Evolutionary conservation across 352 stramenopile species (phyloP).

Genomic region (Phytophthora nicotianae): DNA sequence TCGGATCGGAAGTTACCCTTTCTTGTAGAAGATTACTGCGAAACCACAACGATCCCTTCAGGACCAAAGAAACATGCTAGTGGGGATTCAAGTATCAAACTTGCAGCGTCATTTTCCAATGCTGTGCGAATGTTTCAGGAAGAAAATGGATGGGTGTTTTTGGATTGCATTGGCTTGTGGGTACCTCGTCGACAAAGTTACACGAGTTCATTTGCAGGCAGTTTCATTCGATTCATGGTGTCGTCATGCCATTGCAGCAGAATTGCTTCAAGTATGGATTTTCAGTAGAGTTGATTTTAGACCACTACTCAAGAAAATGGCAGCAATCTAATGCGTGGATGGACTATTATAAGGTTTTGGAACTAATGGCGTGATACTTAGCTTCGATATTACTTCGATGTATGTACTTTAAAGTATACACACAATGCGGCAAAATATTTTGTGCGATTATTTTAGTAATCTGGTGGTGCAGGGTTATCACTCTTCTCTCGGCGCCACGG

Average conservation of each 20-base stretch:
- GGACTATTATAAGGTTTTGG: no score
- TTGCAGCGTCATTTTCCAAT: not conserved
- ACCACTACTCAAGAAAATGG: conserved; percentile 8
- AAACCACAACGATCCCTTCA: no score
- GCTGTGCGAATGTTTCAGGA: conserved; percentile 19
- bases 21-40: no score
- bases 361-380: no score
- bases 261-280: conserved; percentile 19
- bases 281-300: conserved; percentile 20
- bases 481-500: conserved; percentile 68
- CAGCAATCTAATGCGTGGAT: no score
- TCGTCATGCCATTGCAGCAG: conserved; percentile 2
- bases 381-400: not conserved
- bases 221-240: conserved; percentile 6
- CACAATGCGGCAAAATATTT: not conserved
- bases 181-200: conserved; percentile 12
- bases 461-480: conserved; percentile 37
- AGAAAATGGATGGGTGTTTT: conserved; percentile 16
- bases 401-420: not conserved
- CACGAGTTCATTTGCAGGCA: conserved; percentile 15
- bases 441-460: conserved; percentile 55
- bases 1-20: no score
- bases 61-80: no score
- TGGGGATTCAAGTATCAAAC: no score
- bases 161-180: conserved; percentile 18